Conservation (phyloP, 208 protist genomes). For the Trypanosoma avium region DNA sequence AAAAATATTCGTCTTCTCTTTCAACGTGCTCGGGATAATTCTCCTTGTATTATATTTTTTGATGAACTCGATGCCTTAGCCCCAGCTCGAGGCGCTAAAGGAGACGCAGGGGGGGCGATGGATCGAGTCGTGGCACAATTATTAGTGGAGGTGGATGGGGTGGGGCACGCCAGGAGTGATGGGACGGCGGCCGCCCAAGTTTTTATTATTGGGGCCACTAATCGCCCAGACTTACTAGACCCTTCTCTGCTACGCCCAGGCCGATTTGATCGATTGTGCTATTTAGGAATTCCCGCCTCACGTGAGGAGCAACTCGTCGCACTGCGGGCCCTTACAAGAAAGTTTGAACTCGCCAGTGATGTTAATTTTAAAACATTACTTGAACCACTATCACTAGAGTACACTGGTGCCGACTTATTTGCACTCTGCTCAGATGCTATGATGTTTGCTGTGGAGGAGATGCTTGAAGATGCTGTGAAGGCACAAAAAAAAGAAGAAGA, state of each 20-base stretch:
- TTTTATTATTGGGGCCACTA: slow-evolving; percentile 93
- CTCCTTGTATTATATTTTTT: slow-evolving; percentile 94
- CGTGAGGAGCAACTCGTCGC: slow-evolving; percentile 81
- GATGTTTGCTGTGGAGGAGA: slow-evolving; percentile 93
- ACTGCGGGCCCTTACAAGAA: slow-evolving; percentile 76
- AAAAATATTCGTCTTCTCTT: slow-evolving; percentile 90
- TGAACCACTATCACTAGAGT: slow-evolving; percentile 71
- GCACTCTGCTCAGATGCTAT: slow-evolving; percentile 94
- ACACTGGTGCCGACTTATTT: slow-evolving; percentile 96
- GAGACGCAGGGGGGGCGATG: slow-evolving; percentile 91
- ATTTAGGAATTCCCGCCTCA: slow-evolving; percentile 79
- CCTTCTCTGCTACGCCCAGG: slow-evolving; percentile 92
- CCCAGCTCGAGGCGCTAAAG: slow-evolving; percentile 82
- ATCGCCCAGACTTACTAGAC: slow-evolving; percentile 91
- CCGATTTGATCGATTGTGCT: slow-evolving; percentile 89
- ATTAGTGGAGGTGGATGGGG: slow-evolving; percentile 89
- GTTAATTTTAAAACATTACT: slow-evolving; percentile 63
- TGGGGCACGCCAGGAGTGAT: slow-evolving; percentile 74
- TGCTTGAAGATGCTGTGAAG: slow-evolving; percentile 39
- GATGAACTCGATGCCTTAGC: slow-evolving; percentile 92
- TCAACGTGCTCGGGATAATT: slow-evolving; percentile 81
- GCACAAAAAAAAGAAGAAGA: neutral
- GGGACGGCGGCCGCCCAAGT: slow-evolving; percentile 76
- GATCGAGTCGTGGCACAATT: slow-evolving; percentile 94
- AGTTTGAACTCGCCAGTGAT: slow-evolving; percentile 72